Percentiles rank a stretch among this genome's conserved stretches.
Conservation (phyloP, 2,329 filamentous ascomycete genomes). For the Calonectria multiphialidica region DNA sequence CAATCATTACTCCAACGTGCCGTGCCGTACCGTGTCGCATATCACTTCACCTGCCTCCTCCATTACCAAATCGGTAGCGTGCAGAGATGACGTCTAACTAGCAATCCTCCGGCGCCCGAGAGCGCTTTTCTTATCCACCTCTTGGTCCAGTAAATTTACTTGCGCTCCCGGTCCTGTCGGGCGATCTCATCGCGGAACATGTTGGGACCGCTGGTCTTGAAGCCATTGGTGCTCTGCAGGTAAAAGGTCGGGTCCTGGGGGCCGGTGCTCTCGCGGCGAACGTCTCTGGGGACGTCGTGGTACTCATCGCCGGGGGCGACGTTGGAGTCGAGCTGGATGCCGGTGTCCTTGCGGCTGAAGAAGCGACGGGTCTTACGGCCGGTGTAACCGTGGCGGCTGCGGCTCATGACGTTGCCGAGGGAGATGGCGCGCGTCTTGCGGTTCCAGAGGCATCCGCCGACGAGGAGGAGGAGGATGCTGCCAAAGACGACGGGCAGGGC, state of each 20-base stretch:
- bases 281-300: constrained; percentile 47
- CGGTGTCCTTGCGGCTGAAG: constrained; percentile 52
- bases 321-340: constrained; percentile 59
- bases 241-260: constrained; percentile 58
- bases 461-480: constrained; percentile 58
- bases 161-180: constrained; percentile 58
- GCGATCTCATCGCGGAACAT: constrained; percentile 63
- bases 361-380: constrained; percentile 54
- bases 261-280: constrained; percentile 59
- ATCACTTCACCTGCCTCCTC: constrained; percentile 19
- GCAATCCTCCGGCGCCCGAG: constrained; percentile 4
- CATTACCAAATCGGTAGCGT: constrained; percentile 29
- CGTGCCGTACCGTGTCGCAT: background rate
- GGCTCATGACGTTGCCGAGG: constrained; percentile 65
- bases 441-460: constrained; percentile 71
- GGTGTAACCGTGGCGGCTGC: constrained; percentile 57
- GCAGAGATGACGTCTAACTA: constrained; percentile 1
- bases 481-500: constrained; percentile 65
- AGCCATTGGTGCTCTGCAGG: constrained; percentile 47
- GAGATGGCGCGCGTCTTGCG: constrained; percentile 61
- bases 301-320: constrained; percentile 45
- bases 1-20: constrained; percentile 36
- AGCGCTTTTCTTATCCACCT: background rate
- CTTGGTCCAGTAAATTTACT: constrained; percentile 39
- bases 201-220: constrained; percentile 50